These are phyloP conservation scores for Rhizophagus clarus DNA, from an alignment of 192 early-diverging fungal species.

Conservation along the genomic window DNA sequence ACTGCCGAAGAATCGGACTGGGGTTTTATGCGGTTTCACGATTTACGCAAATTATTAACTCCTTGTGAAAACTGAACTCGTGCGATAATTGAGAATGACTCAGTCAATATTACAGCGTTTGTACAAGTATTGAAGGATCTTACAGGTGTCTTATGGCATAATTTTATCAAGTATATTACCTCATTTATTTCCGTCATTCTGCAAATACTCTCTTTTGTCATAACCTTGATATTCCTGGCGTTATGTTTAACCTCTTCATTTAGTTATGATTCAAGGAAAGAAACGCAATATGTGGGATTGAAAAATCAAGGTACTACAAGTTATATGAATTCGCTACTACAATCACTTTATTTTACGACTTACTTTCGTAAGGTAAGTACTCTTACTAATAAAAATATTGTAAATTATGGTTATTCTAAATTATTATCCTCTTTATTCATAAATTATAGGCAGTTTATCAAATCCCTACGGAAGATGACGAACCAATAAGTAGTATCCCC, in stretches of 20 bases:
- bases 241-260: slow-evolving; percentile 30
- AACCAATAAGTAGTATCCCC: slow-evolving; percentile 84
- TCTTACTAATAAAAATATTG: not conserved
- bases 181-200: slow-evolving; percentile 21
- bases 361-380: slow-evolving; percentile 76
- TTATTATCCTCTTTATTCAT: not conserved
- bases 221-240: slow-evolving; percentile 26
- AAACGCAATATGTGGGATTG: slow-evolving; percentile 91
- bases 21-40: slow-evolving; percentile 88
- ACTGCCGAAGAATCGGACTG: slow-evolving; percentile 83
- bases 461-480: slow-evolving; percentile 89
- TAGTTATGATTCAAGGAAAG: slow-evolving; percentile 87
- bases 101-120: slow-evolving; percentile 66
- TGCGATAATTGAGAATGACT: slow-evolving; percentile 71
- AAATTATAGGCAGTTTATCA: slow-evolving; percentile 72
- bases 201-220: slow-evolving; percentile 11
- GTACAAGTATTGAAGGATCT: slow-evolving; percentile 82
- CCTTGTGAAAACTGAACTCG: slow-evolving; percentile 43
- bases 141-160: slow-evolving; percentile 94
- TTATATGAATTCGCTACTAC: slow-evolving; percentile 98
- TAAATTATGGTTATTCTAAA: not conserved
- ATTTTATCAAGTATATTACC: slow-evolving; percentile 73
- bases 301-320: slow-evolving; percentile 96
- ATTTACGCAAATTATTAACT: slow-evolving; percentile 49
- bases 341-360: slow-evolving; percentile 93